Base-by-base conservation (phyloP, 2,329 filamentous ascomycete species). In the Pseudogymnoascus sp. region DNA sequence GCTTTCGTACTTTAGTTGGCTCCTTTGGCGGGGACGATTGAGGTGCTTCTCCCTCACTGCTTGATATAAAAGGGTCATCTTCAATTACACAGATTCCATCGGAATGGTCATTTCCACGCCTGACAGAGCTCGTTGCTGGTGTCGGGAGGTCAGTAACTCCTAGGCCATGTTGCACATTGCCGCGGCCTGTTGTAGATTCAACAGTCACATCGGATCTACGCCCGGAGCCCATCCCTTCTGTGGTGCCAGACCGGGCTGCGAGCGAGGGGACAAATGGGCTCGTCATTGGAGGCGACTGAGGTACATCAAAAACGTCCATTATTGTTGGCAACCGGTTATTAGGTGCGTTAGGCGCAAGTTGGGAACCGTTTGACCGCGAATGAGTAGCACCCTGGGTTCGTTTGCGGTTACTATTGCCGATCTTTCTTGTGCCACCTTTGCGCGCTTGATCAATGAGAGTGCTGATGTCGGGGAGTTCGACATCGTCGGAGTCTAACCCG, bases 211-310 rank as follows among this genome's bases (percentile, higher is more conserved):
- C 28, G 3, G 28, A 35, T 35, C 47, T 9, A 33, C 28, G 28
- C n/a, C 28, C 3, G 2, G 28, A 33, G 9, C 6, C n/a, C 2
- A n/a, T 3, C n/a, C 5, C 16, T 18, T 50, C 25, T 3, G 25
- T 50, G 16, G 43, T 30, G n/a, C 25, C 5, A 18, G 43, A 7
- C 5, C 43, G 8, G n/a, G 47, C 28, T 14, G 16, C 6, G 28
- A 41, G 38, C 65, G 9, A 65, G 58, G 28, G 50, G 25, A 63
- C 50, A n/a, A 67, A 61, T 33, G 70, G 73, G 50, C 73, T 76
- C 11, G 74, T 75, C 57, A 70, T 67, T 6, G 74, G 74, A 9
- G 75, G 75, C 6, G 76, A 77, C n/a, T 68, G 70, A 36, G 74
- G 74, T 58, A 74, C 67, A 61, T 76, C 69, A 59, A 74, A 76